These are phyloP conservation scores for Kwoniella newhampshirensis DNA, from an alignment of 768 basidiomycete genomes.

Conservation along the genomic window DNA sequence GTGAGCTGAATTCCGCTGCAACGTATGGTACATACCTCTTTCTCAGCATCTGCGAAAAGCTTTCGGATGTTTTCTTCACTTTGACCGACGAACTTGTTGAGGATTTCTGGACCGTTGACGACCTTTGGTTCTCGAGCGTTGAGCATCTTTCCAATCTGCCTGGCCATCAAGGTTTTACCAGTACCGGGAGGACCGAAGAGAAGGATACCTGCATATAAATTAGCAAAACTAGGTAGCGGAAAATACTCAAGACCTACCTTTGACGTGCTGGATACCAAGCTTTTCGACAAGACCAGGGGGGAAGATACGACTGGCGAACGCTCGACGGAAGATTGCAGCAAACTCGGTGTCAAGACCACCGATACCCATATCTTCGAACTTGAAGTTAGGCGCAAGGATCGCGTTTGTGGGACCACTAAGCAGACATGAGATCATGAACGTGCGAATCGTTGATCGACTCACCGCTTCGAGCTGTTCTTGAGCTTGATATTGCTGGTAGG, in stretches of 20 bases:
- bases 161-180: slow-evolving; percentile 94
- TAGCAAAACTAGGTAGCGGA: slow-evolving; percentile 1
- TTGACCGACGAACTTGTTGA: slow-evolving; percentile 95
- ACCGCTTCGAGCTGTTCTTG: slow-evolving; percentile 90
- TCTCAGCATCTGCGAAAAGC: slow-evolving; percentile 96
- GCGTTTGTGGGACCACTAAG: slow-evolving; percentile 84
- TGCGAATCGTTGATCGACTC: no score
- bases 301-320: slow-evolving; percentile 97
- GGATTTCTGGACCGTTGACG: slow-evolving; percentile 95
- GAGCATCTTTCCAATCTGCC: slow-evolving; percentile 99
- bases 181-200: slow-evolving; percentile 96
- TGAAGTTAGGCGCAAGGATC: slow-evolving; percentile 95
- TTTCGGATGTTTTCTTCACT: slow-evolving; percentile 98
- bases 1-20: no score
- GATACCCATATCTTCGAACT: slow-evolving; percentile 99
- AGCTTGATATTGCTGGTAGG: slow-evolving; percentile 77
- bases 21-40: slow-evolving; percentile 82
- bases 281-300: slow-evolving; percentile 95
- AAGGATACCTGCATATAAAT: slow-evolving; percentile 67
- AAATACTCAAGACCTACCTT: slow-evolving; percentile 61
- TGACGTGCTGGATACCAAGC: slow-evolving; percentile 96
- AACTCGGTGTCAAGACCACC: slow-evolving; percentile 96
- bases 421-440: no score
- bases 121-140: slow-evolving; percentile 97
- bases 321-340: slow-evolving; percentile 93